These are phyloP conservation scores for Ophiosphaerella narmari DNA, from an alignment of 2,329 filamentous ascomycete genomes.

Conservation along the genomic window DNA sequence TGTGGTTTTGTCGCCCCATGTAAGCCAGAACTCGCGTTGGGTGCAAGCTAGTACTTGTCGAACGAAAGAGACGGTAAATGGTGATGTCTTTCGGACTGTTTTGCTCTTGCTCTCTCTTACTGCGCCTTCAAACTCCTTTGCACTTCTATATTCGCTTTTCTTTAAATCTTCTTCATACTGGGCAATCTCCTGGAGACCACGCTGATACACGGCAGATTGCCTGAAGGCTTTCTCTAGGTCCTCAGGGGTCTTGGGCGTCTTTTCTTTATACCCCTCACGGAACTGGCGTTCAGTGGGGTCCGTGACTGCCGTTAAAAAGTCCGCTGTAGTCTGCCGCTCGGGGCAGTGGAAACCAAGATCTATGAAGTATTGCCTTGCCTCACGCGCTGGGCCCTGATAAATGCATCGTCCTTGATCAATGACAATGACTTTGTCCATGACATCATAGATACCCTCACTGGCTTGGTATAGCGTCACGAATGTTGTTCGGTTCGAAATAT, in stretches of 20 bases:
- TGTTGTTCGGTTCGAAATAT: constrained; percentile 72
- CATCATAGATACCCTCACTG: constrained; percentile 69
- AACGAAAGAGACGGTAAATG: constrained; percentile 76
- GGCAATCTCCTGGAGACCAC: constrained; percentile 64
- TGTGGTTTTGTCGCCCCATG: constrained; percentile 74
- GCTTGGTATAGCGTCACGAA: constrained; percentile 75
- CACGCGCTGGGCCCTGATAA: constrained; percentile 65
- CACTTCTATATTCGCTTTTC: constrained; percentile 63
- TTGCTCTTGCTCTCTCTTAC: constrained; percentile 69
- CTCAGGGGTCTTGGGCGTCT: constrained; percentile 69
- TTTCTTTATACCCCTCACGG: constrained; percentile 60
- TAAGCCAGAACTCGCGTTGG: constrained; percentile 76
- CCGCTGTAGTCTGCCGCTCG: constrained; percentile 70
- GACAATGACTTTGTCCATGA: constrained; percentile 81
- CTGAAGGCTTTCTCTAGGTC: constrained; percentile 72
- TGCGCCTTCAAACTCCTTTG: constrained; percentile 67
- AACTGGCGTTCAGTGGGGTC: constrained; percentile 74
- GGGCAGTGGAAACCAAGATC: constrained; percentile 66
- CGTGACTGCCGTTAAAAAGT: constrained; percentile 77
- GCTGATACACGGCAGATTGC: constrained; percentile 64
- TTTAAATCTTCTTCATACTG: constrained; percentile 63
- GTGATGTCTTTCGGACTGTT: constrained; percentile 69
- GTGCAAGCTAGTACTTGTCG: constrained; percentile 72
- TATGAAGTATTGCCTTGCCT: constrained; percentile 69
- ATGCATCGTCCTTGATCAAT: constrained; percentile 74